Evolutionary conservation across 306 rosid genomes (phyloP), one percentile per base, ranked within the genome.

Genomic region (Herpetospermum pedunculosum): DNA sequence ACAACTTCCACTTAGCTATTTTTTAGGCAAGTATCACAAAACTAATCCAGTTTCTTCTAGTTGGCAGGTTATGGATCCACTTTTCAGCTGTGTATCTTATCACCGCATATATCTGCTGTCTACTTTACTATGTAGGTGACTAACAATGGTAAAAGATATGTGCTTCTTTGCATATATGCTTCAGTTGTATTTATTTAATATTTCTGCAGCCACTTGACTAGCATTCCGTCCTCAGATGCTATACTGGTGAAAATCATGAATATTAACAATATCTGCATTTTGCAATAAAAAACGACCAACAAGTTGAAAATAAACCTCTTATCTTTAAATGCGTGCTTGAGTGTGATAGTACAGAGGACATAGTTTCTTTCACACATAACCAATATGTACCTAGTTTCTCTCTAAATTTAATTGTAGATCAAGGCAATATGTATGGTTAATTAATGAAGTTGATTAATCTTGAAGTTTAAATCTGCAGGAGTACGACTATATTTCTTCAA

Each of bases 21-120:
- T 72, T 48, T 19, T 41, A 21, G 11, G 34, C 18, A 67, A 53
- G 19, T 49, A n/a, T 35, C 48, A 19, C 59, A 50, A 41, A 53
- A 37, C 77, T 71, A 34, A 34, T 55, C 57, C 13, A 40, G n/a
- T 35, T 26, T 26, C 15, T 71, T 29, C 21, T 73, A 41, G 63
- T 83, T 55, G 34, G 53, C 96, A 94, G 99, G 84, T 83, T 94
- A 79, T 94, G 99, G 97, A 48, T 88, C 75, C 99, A 94, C 88
- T 94, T 94, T 81, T 26, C 77, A 60, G 99, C 99, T 41, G 91
- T 94, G 76, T 94, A 94, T 87, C 19, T 84, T 44, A 85, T 94
- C 81, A 91, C 96, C 35, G 82, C 83, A 72, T 94, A 88, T 81
- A 76, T 84, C 77, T 94, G 97, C 83, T 70, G 77, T 60, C 87